Evolutionary conservation across 139 green algal species (phyloP).

Genomic region (Gonium pectorale): DNA sequence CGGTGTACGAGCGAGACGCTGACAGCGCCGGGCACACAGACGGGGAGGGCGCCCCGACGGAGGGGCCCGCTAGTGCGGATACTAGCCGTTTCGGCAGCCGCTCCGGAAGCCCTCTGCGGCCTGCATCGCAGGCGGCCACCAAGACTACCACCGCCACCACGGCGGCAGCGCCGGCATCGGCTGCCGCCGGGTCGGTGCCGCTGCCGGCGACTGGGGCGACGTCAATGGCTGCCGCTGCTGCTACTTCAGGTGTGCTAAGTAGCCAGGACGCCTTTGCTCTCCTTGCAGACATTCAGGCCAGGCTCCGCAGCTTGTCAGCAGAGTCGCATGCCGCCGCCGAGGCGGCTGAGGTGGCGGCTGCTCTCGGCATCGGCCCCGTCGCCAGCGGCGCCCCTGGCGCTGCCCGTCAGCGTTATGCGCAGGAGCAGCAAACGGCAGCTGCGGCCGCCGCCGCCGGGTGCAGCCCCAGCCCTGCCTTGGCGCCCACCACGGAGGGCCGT

Average conservation of each 20-base stretch:
- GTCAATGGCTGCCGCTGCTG: too few species aligned
- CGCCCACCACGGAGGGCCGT: not conserved
- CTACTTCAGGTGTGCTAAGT: not conserved
- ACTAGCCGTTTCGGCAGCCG: not conserved
- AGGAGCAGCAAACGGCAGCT: too few species aligned
- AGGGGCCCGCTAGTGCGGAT: too few species aligned
- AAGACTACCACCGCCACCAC: too few species aligned
- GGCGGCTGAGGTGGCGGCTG: not conserved
- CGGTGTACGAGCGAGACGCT: constrained; percentile 30
- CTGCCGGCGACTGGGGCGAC: too few species aligned
- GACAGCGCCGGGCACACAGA: not conserved
- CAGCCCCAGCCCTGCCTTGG: not conserved
- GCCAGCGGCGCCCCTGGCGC: not conserved
- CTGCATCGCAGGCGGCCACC: too few species aligned
- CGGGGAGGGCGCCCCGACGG: too few species aligned
- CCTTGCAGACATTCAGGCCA: constrained; percentile 20
- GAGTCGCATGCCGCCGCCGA: not conserved
- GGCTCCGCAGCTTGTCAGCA: constrained; percentile 5
- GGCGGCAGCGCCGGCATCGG: not conserved
- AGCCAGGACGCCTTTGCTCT: not conserved
- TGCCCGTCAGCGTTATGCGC: too few species aligned
- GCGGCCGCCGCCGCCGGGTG: not conserved
- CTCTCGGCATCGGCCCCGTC: not conserved
- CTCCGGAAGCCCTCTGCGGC: not conserved
- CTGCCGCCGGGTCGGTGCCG: not conserved